Conservation (phyloP, 2,329 filamentous ascomycete species). For the Scopulariopsis brevicaulis region DNA sequence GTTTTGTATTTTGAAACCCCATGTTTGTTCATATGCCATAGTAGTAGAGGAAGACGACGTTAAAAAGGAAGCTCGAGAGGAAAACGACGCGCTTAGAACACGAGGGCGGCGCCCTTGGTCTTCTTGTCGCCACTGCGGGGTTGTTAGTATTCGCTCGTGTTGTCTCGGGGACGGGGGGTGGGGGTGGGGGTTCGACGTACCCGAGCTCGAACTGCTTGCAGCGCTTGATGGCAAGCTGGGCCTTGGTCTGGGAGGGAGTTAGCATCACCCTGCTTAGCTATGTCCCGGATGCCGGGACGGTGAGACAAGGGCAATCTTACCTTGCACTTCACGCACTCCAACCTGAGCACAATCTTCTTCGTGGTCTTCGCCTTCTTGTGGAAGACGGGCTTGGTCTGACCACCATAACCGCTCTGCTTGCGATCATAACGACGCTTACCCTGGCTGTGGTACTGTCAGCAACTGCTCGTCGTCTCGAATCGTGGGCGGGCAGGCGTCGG, state of each 20-base stretch:
- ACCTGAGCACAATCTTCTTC: slow-evolving; percentile 98
- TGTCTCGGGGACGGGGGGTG: neutral
- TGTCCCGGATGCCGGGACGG: neutral
- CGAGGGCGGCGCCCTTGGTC: slow-evolving; percentile 99
- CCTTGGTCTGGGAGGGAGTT: slow-evolving; percentile 53
- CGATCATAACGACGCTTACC: slow-evolving; percentile 99
- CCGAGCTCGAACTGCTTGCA: slow-evolving; percentile 99
- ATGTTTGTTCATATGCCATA: slow-evolving; percentile 5
- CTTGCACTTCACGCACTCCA: slow-evolving; percentile 96
- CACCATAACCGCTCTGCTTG: slow-evolving; percentile 99
- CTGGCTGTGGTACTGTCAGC: slow-evolving; percentile 34
- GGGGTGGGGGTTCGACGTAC: slow-evolving; percentile 39
- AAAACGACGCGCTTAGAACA: slow-evolving; percentile 71
- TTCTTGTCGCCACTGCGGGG: slow-evolving; percentile 98
- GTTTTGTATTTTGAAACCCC: neutral
- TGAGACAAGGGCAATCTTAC: neutral
- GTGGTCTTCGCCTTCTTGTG: slow-evolving; percentile 99
- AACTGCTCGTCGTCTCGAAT: neutral
- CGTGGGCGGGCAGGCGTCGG: neutral
- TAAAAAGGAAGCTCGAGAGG: slow-evolving; percentile 7
- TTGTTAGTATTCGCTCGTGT: no score
- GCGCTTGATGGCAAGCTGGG: slow-evolving; percentile 94
- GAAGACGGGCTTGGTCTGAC: slow-evolving; percentile 99
- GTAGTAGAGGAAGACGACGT: slow-evolving; percentile 4
- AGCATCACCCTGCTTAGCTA: neutral